Conservation (phyloP, 345 rosid genomes). For the Populus tremula region DNA sequence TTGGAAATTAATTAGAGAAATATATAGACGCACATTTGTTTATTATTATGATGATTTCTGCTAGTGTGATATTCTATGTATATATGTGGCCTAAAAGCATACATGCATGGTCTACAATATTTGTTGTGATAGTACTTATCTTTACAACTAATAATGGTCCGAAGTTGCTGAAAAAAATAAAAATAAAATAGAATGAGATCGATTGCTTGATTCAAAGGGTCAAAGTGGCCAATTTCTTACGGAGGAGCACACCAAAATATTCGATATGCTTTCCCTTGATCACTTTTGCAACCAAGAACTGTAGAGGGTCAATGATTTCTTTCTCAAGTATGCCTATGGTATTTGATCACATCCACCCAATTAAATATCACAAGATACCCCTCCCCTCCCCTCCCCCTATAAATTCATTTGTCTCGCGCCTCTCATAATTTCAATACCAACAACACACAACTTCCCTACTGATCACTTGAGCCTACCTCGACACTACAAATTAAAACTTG, state of each 20-base stretch:
- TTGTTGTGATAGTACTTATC: too few relatives aligned
- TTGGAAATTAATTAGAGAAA: neutral
- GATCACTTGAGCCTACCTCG: too few relatives aligned
- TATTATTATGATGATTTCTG: too few relatives aligned
- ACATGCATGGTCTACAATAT: too few relatives aligned
- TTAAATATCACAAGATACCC: neutral
- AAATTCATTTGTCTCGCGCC: neutral
- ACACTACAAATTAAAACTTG: too few relatives aligned
- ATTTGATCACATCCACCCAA: slow-evolving; percentile 4
- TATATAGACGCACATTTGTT: too few relatives aligned
- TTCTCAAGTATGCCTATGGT: neutral
- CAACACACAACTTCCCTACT: neutral
- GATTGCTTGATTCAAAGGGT: too few relatives aligned
- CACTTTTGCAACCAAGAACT: neutral
- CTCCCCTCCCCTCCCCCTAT: neutral
- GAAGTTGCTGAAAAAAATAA: too few relatives aligned
- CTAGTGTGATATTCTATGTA: too few relatives aligned
- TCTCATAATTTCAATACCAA: slow-evolving; percentile 3
- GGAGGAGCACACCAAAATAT: slow-evolving; percentile 9
- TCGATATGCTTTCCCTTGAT: slow-evolving; percentile 4
- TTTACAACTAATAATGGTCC: too few relatives aligned
- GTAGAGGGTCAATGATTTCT: neutral
- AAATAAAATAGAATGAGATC: too few relatives aligned
- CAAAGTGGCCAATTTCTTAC: neutral
- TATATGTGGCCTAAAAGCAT: too few relatives aligned